Percentiles rank a stretch among this genome's conserved stretches.
phyloP scores from a whole-genome alignment of 169 alveolate species.

The Plasmodium vivax region DNA sequence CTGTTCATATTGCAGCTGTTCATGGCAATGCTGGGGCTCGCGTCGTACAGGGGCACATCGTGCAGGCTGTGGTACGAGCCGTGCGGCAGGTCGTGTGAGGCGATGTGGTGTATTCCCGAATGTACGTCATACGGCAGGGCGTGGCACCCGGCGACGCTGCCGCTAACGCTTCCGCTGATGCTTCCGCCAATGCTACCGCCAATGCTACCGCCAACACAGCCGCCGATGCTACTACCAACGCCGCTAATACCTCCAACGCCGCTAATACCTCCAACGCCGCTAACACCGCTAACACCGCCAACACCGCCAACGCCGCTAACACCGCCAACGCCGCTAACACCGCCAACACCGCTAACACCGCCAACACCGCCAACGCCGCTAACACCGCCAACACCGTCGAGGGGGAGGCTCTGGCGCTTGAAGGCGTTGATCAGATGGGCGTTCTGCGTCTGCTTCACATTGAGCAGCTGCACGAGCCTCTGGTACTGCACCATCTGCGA shows the following conservation, averaged over 20 bases:
- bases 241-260: too few relatives aligned
- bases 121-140: neutral
- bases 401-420: neutral
- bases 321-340: neutral
- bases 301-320: too few relatives aligned
- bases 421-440: conserved; percentile 1
- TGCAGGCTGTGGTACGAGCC: neutral
- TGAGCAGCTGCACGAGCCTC: conserved; percentile 13
- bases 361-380: too few relatives aligned
- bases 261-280: neutral
- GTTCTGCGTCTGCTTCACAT: conserved; percentile 50
- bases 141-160: neutral
- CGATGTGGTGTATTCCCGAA: neutral
- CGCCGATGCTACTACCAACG: too few relatives aligned
- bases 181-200: too few relatives aligned
- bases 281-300: neutral
- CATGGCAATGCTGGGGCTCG: neutral
- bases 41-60: neutral
- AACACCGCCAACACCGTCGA: neutral
- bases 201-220: neutral
- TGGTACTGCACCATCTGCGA: conserved; percentile 48
- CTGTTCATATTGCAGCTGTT: neutral
- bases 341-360: neutral
- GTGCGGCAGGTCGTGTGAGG: neutral
- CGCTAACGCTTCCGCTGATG: neutral